These are phyloP conservation scores for Kodamaea suecica DNA, from an alignment of 1,139 yeast genomes.

Conservation along the genomic window DNA sequence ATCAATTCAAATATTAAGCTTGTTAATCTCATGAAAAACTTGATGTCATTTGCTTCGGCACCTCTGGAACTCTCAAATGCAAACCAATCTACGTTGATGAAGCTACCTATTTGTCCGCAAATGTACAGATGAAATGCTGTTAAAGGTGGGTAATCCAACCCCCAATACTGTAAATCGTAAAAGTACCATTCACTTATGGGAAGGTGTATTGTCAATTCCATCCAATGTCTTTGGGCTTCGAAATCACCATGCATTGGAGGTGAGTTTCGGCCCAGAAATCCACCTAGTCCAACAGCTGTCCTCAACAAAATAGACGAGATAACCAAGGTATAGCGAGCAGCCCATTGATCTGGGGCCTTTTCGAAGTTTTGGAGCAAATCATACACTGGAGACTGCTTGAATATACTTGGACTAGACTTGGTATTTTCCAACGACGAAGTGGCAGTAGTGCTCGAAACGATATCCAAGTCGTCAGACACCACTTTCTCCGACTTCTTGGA, in stretches of 20 bases:
- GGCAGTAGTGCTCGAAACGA: not conserved
- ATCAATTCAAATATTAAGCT: conserved; percentile 72
- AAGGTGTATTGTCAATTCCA: conserved; percentile 79
- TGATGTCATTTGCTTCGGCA: conserved; percentile 59
- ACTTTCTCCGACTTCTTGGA: conserved; percentile 6
- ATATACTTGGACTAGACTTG: conserved; percentile 10
- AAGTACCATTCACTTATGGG: conserved; percentile 83
- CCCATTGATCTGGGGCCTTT: conserved; percentile 83
- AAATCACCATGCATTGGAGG: conserved; percentile 92
- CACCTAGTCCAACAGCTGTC: conserved; percentile 85
- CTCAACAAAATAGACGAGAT: conserved; percentile 73
- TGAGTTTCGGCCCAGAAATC: conserved; percentile 67
- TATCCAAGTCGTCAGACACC: not conserved
- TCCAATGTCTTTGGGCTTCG: conserved; percentile 98
- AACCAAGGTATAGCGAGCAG: conserved; percentile 74
- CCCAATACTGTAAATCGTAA: conserved; percentile 91
- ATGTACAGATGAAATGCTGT: conserved; percentile 91
- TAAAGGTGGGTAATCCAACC: conserved; percentile 94
- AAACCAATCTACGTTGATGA: conserved; percentile 72
- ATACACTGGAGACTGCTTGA: conserved; percentile 34
- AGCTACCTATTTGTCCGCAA: conserved; percentile 67
- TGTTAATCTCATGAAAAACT: conserved; percentile 80
- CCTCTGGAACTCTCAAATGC: conserved; percentile 72
- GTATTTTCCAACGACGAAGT: not conserved
- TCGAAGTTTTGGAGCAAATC: conserved; percentile 41